Percentiles rank a stretch among this genome's conserved stretches.
Evolutionary conservation across 2,329 filamentous ascomycete species (phyloP).

Genomic region (Colletotrichum sp.): DNA sequence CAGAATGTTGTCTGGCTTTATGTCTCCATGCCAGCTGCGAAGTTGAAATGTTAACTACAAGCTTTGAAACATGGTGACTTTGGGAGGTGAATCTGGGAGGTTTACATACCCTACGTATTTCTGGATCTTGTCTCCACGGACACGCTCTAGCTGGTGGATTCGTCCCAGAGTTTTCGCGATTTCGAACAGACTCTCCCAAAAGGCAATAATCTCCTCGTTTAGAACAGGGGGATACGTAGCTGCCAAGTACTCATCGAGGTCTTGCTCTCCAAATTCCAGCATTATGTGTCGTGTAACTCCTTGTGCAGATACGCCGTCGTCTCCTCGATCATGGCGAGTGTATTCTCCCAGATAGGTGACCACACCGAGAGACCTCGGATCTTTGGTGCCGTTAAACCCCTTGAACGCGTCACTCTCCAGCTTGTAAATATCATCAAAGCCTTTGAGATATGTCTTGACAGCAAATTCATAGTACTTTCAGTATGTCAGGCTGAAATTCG

Average conservation of each 20-base stretch:
- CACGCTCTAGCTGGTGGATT: neutral
- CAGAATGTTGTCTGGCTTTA: neutral
- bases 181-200: neutral
- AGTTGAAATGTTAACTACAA: too few species aligned
- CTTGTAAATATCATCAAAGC: neutral
- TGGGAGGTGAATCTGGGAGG: too few species aligned
- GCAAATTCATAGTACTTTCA: neutral
- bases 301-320: neutral
- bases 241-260: neutral
- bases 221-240: neutral
- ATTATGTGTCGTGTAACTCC: neutral
- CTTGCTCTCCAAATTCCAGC: neutral
- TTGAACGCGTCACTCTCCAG: neutral
- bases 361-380: neutral
- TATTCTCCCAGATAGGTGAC: neutral
- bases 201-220: neutral
- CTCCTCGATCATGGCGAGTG: neutral
- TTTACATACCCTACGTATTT: neutral
- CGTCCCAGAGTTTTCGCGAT: neutral
- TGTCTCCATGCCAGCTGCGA: neutral
- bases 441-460: neutral
- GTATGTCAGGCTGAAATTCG: too few species aligned
- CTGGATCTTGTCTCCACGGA: neutral
- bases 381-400: neutral
- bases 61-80: too few species aligned